Base-by-base conservation (phyloP, 129 eudicot species). In the Artemisia tridentata region DNA sequence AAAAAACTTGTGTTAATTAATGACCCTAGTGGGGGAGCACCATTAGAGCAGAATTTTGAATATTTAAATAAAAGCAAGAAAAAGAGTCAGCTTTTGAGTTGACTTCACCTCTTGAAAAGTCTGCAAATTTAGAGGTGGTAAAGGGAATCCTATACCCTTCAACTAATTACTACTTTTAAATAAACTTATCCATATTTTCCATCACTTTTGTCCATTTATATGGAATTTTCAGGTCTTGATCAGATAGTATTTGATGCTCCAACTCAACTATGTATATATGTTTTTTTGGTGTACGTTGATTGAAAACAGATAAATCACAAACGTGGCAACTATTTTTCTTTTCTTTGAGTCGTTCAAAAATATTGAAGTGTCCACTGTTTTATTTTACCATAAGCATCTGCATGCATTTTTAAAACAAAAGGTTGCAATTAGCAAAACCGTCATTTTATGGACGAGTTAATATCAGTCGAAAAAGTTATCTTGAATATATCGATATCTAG, bases 71-170 rank as follows among this genome's bases (percentile, higher is more conserved):
- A 66, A 63, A 49, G 52, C 55, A 78, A 64, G 77, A 55, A 78
- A 64, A 71, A 27, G 81, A 52, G 63, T 64, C 81, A 78, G 77
- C 81, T 78, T 78, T 78, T 78, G 81, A 78, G 81, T 78, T 78
- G 81, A 78, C 81, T 78, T 78, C 81, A 78, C 81, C 81, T 78
- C 77, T 72, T 77, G 65, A 78, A 77, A 78, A 78, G 81, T 78
- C 81, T 78, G 81, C 81, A 71, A 71, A 71, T 63, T 63, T 78
- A 70, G 81, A 77, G 81, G 81, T 70, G 81, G 60, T 43, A 70
- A 78, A 71, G 81, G 67, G 81, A 78, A 79, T 83, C 76, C 82
- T 65, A 71, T 83, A 66, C 78, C 74, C 75, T 68, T 77, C 77
- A 81, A 72, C 72, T 67, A 67, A 67, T 68, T 34, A 34, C 1